Percentiles rank a stretch among this genome's conserved stretches.
Evolutionary conservation across 1,139 yeast genomes (phyloP).

Genomic region (Candida buenavistaensis): DNA sequence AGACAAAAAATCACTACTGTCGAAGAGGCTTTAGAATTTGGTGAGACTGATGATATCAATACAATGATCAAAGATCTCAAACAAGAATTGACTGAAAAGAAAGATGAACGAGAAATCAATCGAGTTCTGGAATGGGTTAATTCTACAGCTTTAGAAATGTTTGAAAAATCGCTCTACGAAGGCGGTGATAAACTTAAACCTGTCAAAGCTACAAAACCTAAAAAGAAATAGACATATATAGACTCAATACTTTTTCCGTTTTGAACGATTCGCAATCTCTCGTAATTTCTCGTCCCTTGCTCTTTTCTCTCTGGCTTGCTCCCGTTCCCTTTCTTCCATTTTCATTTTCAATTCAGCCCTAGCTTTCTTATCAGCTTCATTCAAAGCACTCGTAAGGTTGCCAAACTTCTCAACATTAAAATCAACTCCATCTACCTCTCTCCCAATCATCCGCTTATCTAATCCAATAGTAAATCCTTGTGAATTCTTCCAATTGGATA

Average conservation of each 20-base stretch:
- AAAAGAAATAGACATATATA: slow-evolving; percentile 9
- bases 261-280: slow-evolving; percentile 49
- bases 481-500: slow-evolving; percentile 95
- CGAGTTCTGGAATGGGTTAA: slow-evolving; percentile 65
- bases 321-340: slow-evolving; percentile 57
- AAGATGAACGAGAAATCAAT: slow-evolving; percentile 39
- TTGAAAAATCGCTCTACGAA: slow-evolving; percentile 56
- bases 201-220: slow-evolving; percentile 24
- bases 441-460: slow-evolving; percentile 70
- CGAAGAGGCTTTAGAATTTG: slow-evolving; percentile 30
- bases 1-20: slow-evolving; percentile 24
- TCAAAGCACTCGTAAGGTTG: slow-evolving; percentile 68
- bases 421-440: slow-evolving; percentile 43
- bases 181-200: slow-evolving; percentile 46
- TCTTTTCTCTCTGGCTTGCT: slow-evolving; percentile 20
- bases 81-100: slow-evolving; percentile 28
- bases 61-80: slow-evolving; percentile 26
- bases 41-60: slow-evolving; percentile 32
- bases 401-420: slow-evolving; percentile 62
- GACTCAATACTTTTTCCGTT: slow-evolving; percentile 20
- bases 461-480: slow-evolving; percentile 84
- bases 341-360: slow-evolving; percentile 66
- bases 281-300: slow-evolving; percentile 67
- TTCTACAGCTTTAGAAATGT: slow-evolving; percentile 50
- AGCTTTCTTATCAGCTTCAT: slow-evolving; percentile 71